Percentiles rank a stretch among this genome's conserved stretches.
phyloP scores from a whole-genome alignment of 2,329 filamentous ascomycete species.

The Exophiala lecanii-corni region DNA sequence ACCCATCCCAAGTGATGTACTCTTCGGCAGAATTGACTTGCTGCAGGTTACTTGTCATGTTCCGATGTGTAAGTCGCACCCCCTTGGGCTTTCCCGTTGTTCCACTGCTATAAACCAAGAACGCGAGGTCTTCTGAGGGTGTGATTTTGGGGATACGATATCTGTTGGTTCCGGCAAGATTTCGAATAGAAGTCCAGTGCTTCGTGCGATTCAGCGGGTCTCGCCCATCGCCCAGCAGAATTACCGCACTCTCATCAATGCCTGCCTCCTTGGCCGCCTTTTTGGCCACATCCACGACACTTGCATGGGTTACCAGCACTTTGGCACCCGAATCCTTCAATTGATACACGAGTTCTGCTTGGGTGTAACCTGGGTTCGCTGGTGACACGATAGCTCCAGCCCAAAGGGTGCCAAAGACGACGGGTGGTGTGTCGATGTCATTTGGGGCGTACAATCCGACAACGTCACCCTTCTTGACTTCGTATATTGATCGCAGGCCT shows the following conservation, averaged over 20 bases:
- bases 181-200: constrained; percentile 69
- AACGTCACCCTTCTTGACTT: constrained; percentile 79
- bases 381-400: constrained; percentile 78
- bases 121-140: constrained; percentile 69
- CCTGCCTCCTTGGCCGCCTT: constrained; percentile 67
- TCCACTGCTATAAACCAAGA: constrained; percentile 82
- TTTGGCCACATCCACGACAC: constrained; percentile 59
- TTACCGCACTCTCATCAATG: constrained; percentile 65
- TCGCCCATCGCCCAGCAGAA: constrained; percentile 67
- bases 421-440: constrained; percentile 71
- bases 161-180: constrained; percentile 49
- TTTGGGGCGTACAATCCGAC: constrained; percentile 81
- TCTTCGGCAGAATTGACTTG: constrained; percentile 54
- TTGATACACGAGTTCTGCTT: constrained; percentile 78
- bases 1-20: constrained; percentile 55
- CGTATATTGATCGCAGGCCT: constrained; percentile 67
- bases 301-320: constrained; percentile 67
- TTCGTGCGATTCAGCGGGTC: constrained; percentile 57
- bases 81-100: constrained; percentile 91
- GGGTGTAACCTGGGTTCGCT: constrained; percentile 82
- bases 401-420: constrained; percentile 77
- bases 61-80: constrained; percentile 77
- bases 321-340: constrained; percentile 72
- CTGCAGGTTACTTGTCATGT: constrained; percentile 70
- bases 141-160: constrained; percentile 61